These are phyloP conservation scores for Tuber calosporum DNA, from an alignment of 495 filamentous ascomycete genomes.

Conservation along the genomic window DNA sequence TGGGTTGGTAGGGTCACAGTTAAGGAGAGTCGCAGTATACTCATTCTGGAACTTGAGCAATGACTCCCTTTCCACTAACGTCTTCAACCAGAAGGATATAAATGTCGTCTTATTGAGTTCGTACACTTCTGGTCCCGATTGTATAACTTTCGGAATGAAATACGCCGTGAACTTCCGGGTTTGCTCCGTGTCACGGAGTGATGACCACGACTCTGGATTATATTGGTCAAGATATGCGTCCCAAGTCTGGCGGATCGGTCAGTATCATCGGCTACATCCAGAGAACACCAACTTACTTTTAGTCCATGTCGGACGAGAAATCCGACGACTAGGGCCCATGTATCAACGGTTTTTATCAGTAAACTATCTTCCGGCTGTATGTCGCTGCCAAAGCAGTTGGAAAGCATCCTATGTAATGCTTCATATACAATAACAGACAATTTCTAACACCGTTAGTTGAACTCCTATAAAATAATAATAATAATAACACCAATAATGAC, in stretches of 20 bases:
- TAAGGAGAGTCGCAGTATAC: slow-evolving; percentile 54
- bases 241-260: slow-evolving; percentile 45
- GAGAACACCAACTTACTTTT: slow-evolving; percentile 25
- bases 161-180: slow-evolving; percentile 57
- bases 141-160: slow-evolving; percentile 55
- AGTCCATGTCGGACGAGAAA: slow-evolving; percentile 41
- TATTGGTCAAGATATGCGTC: slow-evolving; percentile 54
- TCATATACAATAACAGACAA: slow-evolving; percentile 49
- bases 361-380: slow-evolving; percentile 53
- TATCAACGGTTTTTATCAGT: slow-evolving; percentile 45
- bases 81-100: slow-evolving; percentile 54
- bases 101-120: slow-evolving; percentile 49
- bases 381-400: slow-evolving; percentile 64
- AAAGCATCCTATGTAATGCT: slow-evolving; percentile 53
- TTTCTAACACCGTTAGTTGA: slow-evolving; percentile 41
- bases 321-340: slow-evolving; percentile 39
- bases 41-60: slow-evolving; percentile 61
- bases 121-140: slow-evolving; percentile 46
- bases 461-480: not conserved
- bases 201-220: slow-evolving; percentile 54
- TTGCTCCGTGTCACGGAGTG: slow-evolving; percentile 57
- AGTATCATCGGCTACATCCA: not conserved
- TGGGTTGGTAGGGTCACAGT: slow-evolving; percentile 46
- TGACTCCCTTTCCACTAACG: slow-evolving; percentile 59
- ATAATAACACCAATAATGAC: no score